These are phyloP conservation scores for Trichosporon sp. DNA, from an alignment of 1,284 basidiomycete species.

Conservation along the genomic window DNA sequence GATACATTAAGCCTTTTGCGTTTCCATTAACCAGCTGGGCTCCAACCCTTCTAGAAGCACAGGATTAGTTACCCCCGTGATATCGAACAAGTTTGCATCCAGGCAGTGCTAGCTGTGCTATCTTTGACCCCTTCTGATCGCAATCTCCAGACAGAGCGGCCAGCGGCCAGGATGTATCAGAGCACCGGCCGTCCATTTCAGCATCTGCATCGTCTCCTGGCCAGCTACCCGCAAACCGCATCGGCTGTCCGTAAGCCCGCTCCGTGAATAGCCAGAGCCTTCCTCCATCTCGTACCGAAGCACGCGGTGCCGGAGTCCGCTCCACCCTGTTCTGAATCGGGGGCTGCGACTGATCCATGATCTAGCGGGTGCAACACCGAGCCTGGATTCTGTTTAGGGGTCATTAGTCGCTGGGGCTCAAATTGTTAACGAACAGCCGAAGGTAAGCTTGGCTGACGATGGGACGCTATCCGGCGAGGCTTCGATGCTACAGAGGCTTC, in stretches of 20 bases:
- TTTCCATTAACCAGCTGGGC: conserved; percentile 14
- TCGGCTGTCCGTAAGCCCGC: neutral
- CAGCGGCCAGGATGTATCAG: neutral
- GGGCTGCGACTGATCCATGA: neutral
- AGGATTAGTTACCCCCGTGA: no score
- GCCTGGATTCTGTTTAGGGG: neutral
- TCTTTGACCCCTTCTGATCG: neutral
- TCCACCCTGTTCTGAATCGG: neutral
- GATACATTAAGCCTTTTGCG: neutral
- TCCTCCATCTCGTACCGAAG: neutral
- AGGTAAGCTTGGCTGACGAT: neutral
- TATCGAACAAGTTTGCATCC: neutral
- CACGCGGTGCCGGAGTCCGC: neutral
- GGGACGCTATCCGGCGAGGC: no score
- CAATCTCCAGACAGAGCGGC: neutral
- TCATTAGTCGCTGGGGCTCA: neutral
- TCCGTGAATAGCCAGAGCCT: neutral
- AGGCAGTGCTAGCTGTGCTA: neutral
- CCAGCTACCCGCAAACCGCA: neutral
- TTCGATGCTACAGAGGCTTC: neutral
- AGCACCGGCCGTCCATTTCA: neutral
- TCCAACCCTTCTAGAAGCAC: neutral
- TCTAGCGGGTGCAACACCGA: neutral
- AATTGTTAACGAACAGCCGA: neutral
- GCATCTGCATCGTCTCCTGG: no score